These are phyloP conservation scores for Lolium perenne DNA, from an alignment of 176 grass and related monocot genomes.

Conservation along the genomic window DNA sequence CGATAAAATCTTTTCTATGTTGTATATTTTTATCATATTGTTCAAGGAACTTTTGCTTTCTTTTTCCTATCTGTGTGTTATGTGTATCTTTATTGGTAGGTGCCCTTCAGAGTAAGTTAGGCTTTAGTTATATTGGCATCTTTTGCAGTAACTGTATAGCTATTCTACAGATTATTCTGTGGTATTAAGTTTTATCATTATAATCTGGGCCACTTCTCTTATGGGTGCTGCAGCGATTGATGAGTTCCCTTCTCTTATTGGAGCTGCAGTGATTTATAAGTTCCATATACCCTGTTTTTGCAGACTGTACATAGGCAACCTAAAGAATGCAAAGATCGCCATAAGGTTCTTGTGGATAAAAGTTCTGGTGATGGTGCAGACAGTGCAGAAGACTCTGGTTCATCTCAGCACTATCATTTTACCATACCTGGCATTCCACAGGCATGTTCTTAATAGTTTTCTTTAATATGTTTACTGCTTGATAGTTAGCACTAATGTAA, in stretches of 20 bases:
- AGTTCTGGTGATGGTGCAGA: conserved; percentile 88
- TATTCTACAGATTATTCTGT: not conserved
- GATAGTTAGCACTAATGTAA: not conserved
- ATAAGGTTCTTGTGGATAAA: conserved; percentile 86
- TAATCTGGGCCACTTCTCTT: not conserved
- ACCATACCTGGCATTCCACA: conserved; percentile 64
- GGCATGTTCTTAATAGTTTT: conserved; percentile 40
- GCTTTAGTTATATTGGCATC: conserved; percentile 13
- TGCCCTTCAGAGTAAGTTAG: not conserved
- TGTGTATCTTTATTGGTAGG: conserved; percentile 21
- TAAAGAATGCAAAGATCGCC: conserved; percentile 91
- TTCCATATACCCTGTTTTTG: conserved; percentile 33
- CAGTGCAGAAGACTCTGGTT: conserved; percentile 95
- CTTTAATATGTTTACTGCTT: conserved; percentile 22
- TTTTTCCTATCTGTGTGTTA: conserved; percentile 17
- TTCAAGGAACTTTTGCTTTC: conserved; percentile 25
- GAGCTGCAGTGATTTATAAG: conserved; percentile 9
- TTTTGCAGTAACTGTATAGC: not conserved
- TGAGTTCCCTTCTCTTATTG: not conserved
- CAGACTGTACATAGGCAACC: conserved; percentile 84
- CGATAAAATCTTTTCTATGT: conserved; percentile 26
- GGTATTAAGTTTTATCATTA: conserved; percentile 18
- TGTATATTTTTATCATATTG: conserved; percentile 21
- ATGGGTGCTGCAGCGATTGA: not conserved
- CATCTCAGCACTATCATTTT: conserved; percentile 86